Base-by-base conservation (phyloP, 1,284 basidiomycete genomes). In the Rugiboletus extremiorientalis region DNA sequence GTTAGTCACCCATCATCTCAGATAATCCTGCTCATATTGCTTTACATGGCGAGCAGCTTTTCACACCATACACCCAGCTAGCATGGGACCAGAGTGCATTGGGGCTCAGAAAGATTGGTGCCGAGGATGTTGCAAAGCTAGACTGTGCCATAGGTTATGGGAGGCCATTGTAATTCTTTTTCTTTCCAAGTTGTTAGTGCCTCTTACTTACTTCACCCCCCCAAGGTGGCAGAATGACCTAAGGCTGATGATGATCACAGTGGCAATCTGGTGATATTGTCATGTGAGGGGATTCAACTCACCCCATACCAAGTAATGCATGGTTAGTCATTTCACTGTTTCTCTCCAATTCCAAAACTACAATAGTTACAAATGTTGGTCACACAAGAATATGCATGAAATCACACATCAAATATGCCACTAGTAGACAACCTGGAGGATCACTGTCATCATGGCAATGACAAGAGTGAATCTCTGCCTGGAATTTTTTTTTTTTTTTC, bases 401-500 rank as follows among this genome's bases (percentile, higher is more conserved):
- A n/a, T n/a, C n/a, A n/a, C n/a, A n/a, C n/a, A n/a, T n/a, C n/a
- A n/a, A n/a, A n/a, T n/a, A n/a, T n/a, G n/a, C n/a, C 28, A 51
- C 22, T 53, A 8, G 47, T 58, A 50, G 22, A 48, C 16, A 12
- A 10, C 14, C 20, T 25, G 27, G n/a, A 62, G 22, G 0, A 44
- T 49, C 10, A 60, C 16, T 5, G 51, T 56, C 11, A 70, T 23
- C 22, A 66, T 45, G 36, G 40, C 40, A 14, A 56, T 43, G 16
- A 74, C 62, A 18, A 74, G 2, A 4, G 50, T 48, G 2, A 74
- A 31, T 37, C 75, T 67, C 50, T 75, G 62, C 38, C 57, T 57
- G 9, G 69, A 68, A 48, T n/a, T n/a, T 82, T 80, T 61, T 27
- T 69, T 23, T 71, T 73, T 60, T 85, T 80, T 37, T 83, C 78